phyloP scores from a whole-genome alignment of 2,329 filamentous ascomycete species.

The Beauveria caledonica region DNA sequence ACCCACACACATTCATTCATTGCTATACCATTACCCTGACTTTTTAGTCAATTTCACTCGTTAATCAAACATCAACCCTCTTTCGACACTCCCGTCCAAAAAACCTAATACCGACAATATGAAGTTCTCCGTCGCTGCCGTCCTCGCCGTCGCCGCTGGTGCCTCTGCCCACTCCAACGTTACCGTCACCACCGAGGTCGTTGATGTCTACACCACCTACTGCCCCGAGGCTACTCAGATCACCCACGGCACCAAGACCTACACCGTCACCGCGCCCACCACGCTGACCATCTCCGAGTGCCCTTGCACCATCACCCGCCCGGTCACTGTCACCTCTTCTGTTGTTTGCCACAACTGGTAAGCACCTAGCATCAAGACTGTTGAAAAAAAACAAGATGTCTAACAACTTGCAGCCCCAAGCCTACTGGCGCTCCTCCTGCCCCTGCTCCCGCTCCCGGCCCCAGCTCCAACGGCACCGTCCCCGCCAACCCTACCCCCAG shows the following conservation, averaged over 20 bases:
- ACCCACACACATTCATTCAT: constrained; percentile 42
- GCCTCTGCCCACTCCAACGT: constrained; percentile 44
- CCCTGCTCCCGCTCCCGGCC: not conserved
- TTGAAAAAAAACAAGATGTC: not conserved
- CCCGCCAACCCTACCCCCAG: constrained; percentile 20
- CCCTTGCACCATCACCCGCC: constrained; percentile 60
- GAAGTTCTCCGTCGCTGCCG: constrained; percentile 51
- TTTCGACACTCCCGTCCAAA: constrained; percentile 21
- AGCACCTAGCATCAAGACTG: constrained; percentile 15
- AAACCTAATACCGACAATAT: constrained; percentile 49
- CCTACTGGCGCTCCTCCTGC: constrained; percentile 10
- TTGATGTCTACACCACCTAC: constrained; percentile 61
- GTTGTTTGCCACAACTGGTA: constrained; percentile 49
- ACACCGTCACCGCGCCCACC: constrained; percentile 61
- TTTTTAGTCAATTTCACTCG: constrained; percentile 52
- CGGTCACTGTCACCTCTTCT: constrained; percentile 43
- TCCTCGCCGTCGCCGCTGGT: constrained; percentile 43
- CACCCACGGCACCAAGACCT: constrained; percentile 56
- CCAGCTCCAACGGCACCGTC: constrained; percentile 29
- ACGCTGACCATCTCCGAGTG: constrained; percentile 65
- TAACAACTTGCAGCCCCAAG: not conserved
- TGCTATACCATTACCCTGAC: constrained; percentile 37
- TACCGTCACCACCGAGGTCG: constrained; percentile 50
- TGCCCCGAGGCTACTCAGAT: constrained; percentile 60
- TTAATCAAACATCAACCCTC: constrained; percentile 29